phyloP scores from a whole-genome alignment of 75 land plant species.

The Chamaecyparis obtusa region DNA sequence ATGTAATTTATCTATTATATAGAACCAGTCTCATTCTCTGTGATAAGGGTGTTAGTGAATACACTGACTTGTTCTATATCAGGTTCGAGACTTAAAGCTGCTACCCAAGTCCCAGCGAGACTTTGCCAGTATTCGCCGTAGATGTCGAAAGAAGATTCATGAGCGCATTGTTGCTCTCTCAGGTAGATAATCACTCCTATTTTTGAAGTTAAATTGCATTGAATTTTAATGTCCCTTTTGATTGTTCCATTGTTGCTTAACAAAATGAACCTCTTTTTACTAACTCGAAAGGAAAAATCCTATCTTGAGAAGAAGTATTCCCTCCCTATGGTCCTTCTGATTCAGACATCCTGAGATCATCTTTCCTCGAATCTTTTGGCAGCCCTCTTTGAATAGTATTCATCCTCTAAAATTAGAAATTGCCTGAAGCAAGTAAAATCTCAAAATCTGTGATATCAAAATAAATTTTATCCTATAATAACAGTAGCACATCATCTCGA shows the following conservation, averaged over 20 bases:
- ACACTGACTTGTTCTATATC: background rate
- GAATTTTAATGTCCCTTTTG: background rate
- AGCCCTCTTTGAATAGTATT: background rate
- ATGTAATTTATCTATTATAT: background rate
- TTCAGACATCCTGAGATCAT: background rate
- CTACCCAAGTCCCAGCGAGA: constrained; percentile 45
- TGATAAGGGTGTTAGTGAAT: background rate
- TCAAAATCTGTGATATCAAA: too few species aligned
- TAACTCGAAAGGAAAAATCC: background rate
- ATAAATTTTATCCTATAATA: too few species aligned
- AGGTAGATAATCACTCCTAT: constrained; percentile 20
- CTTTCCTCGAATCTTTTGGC: background rate
- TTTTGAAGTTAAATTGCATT: background rate
- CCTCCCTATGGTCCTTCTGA: background rate
- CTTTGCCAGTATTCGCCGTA: constrained; percentile 32
- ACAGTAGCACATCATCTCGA: too few species aligned
- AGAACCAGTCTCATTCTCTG: background rate
- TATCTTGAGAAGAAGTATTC: background rate
- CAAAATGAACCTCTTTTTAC: background rate
- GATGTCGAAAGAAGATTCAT: constrained; percentile 57
- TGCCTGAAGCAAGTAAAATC: too few species aligned
- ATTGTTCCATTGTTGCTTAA: background rate
- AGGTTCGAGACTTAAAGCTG: constrained; percentile 68
- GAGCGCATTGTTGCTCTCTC: constrained; percentile 67
- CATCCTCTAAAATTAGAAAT: background rate